Conservation (phyloP, 257 asterid genomes). For the Solanum chiquidenum region DNA sequence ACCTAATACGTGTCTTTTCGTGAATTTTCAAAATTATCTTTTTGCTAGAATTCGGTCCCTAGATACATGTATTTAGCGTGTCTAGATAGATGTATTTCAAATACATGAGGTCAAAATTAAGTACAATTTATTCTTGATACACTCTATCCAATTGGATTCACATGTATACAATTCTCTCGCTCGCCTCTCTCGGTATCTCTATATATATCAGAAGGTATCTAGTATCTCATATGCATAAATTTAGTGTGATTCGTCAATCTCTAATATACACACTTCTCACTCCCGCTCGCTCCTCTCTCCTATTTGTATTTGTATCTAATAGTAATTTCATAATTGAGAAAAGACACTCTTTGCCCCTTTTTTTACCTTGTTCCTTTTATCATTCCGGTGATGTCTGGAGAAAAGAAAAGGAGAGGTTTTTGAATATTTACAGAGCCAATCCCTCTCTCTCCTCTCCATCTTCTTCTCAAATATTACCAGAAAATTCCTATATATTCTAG, state of each 20-base stretch:
- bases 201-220: no score
- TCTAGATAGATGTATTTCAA: no score
- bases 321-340: background rate
- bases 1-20: no score
- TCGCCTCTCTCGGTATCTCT: background rate
- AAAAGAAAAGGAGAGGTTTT: background rate
- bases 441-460: background rate
- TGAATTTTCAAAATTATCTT: no score
- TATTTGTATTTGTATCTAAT: no score
- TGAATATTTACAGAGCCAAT: background rate
- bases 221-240: background rate
- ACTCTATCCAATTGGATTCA: no score
- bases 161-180: background rate
- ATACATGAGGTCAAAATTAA: fast-evolving
- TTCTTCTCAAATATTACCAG: background rate
- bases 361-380: background rate
- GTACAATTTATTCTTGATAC: no score
- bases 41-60: fast-evolving
- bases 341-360: background rate
- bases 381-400: background rate
- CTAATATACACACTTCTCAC: no score
- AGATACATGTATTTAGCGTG: background rate
- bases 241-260: fast-evolving
- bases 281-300: no score
- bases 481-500: background rate